phyloP scores from a whole-genome alignment of 2,329 filamentous ascomycete genomes.

The Trematosphaeria pertusa region DNA sequence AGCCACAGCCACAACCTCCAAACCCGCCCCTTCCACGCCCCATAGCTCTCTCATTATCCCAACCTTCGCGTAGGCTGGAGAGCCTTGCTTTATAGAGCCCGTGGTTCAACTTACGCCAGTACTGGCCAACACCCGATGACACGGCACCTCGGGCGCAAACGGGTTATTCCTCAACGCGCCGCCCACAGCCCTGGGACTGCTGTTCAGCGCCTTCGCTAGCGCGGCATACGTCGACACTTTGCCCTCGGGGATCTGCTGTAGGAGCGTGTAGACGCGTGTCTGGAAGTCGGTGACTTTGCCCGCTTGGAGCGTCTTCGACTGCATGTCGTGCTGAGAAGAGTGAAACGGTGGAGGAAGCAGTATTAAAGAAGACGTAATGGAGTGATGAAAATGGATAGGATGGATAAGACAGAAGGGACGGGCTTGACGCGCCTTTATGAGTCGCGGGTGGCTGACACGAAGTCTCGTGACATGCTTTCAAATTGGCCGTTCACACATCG shows the following conservation, averaged over 20 bases:
- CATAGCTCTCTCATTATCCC: not conserved
- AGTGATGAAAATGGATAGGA: not conserved
- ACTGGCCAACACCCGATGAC: conserved; percentile 79
- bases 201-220: conserved; percentile 70
- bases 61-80: not conserved
- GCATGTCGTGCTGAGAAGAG: too few relatives aligned
- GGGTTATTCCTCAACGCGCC: conserved; percentile 80
- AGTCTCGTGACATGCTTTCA: conserved; percentile 42
- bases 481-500: conserved; percentile 35
- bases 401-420: too few relatives aligned
- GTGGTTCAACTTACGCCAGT: conserved; percentile 62
- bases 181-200: conserved; percentile 78
- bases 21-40: too few relatives aligned
- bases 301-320: conserved; percentile 24
- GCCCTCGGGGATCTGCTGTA: conserved; percentile 79
- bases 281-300: conserved; percentile 45
- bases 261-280: conserved; percentile 68
- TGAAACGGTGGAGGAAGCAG: not conserved
- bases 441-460: conserved; percentile 22
- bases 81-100: too few relatives aligned
- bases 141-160: conserved; percentile 82
- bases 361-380: not conserved
- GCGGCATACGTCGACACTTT: conserved; percentile 79
- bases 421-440: conserved; percentile 12
- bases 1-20: not conserved